Conservation (phyloP, 306 rosid genomes). For the Casuarina equisetifolia region DNA sequence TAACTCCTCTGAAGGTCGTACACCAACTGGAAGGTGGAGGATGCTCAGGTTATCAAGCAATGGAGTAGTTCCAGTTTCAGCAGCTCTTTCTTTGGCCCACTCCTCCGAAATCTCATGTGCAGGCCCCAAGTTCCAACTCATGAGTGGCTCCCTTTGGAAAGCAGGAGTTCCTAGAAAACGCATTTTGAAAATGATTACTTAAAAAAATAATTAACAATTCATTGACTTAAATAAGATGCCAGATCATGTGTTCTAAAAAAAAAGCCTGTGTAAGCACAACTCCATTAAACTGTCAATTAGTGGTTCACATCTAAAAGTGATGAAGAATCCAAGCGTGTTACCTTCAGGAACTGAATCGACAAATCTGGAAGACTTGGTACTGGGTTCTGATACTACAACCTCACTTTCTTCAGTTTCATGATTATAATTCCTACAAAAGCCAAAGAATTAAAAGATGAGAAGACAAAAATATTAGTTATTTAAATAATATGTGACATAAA, state of each 20-base stretch:
- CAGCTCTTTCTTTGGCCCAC: conserved; percentile 78
- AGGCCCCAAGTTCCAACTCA: conserved; percentile 74
- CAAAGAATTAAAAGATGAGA: background rate
- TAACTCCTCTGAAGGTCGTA: conserved; percentile 65
- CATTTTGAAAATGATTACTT: conserved; percentile 21
- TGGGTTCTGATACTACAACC: conserved; percentile 37
- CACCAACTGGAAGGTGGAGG: conserved; percentile 91
- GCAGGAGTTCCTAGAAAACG: conserved; percentile 47
- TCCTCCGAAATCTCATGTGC: conserved; percentile 77
- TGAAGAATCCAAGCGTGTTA: conserved; percentile 29
- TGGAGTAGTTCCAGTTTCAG: conserved; percentile 42
- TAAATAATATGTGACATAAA: conserved; percentile 11
- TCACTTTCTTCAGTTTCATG: conserved; percentile 48
- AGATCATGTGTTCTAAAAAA: no score
- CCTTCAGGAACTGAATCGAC: conserved; percentile 45
- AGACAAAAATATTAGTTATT: background rate
- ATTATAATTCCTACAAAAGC: conserved; percentile 27
- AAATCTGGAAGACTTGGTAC: conserved; percentile 34
- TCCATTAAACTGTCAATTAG: conserved; percentile 1
- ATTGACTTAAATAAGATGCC: background rate
- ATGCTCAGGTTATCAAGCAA: conserved; percentile 56
- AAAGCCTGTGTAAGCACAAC: background rate
- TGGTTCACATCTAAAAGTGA: background rate
- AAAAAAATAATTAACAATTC: background rate
- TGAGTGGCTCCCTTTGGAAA: conserved; percentile 72